Base-by-base conservation (phyloP, 2,329 filamentous ascomycete species). In the Triangularia verruculosa region DNA sequence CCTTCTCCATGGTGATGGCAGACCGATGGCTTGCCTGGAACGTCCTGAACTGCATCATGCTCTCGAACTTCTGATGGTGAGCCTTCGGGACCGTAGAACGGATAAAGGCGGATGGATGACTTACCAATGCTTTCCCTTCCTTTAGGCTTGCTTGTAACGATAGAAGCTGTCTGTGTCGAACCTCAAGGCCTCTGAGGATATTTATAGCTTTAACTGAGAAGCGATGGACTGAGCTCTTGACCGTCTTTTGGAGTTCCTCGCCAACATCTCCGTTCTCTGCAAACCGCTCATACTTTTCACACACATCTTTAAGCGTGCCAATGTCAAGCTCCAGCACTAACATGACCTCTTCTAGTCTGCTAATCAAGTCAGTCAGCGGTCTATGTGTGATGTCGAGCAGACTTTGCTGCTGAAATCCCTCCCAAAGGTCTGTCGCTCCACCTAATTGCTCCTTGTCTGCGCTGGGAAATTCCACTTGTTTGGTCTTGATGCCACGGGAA, bases 1-100 rank as follows among this genome's bases (percentile, higher is more conserved):
- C 66, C 63, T 83, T 80, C 30, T 81, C 79, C 51, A 77, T 79
- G 52, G 82, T 80, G 28, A 62, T 61, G 3, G 60, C 64, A 28
- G 62, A 61, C 13, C 60, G 53, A n/a, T 57, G 64, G 34, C 57
- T 57, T 1, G 54, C 53, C 20, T 63, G 39, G 12, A 62, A 20
- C 17, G 57, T 58, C 11, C 60, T 57, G 13, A 57, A 54, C 30
- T 65, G 60, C 22, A 65, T 25, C 6, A 65, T 30, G 43, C 43
- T 61, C 52, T 65, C 61, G 24, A 60, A 63, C 64, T 65, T 8
- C 4, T 2, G n/a, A 47, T 32, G 24, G 3, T 54, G 24, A 28
- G 13, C 53, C 22, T 25, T 22, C 28, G 13, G 47, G 15, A 52
- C 34, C 4, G n/a, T n/a, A 13, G n/a, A 2, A 61, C 57, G 1